Base-by-base conservation (phyloP, 2,329 filamentous ascomycete species). In the Dactylellina cionopaga region DNA sequence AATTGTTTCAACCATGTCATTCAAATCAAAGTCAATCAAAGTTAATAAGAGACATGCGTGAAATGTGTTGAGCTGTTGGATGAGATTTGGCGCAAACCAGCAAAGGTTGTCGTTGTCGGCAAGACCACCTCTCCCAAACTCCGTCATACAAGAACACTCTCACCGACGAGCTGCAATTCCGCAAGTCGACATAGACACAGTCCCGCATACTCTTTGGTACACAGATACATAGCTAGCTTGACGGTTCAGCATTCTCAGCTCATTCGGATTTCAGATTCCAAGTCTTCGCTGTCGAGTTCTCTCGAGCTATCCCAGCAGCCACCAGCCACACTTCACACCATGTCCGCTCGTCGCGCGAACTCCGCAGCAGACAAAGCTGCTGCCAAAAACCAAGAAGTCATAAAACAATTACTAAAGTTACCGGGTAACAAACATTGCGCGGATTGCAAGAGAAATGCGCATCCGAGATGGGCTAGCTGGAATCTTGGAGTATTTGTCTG, bases 381-480 rank as follows among this genome's bases (percentile, higher is more conserved):
- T n/a, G 93, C 93, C 78, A 91, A 96, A 83, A 99, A 99, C 83
- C 90, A 92, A 81, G 88, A 90, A 80, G 96, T 92, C 44, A 92
- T 99, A 81, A 98, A 98, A 85, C 92, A 87, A 80, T 87, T 99
- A 77, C 85, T 98, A 80, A 99, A 98, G 83, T 84, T 99, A 77
- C 94, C 98, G 79, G 84, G 88, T 74, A 99, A 99, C 84, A 99
- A 99, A 84, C 88, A 91, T 80, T 99, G 95, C 85, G 92, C 94
- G 73, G 95, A 99, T 82, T 99, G 95, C 87, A 99, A 99, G 85
- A 89, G 90, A 81, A 99, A 98, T 85, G 99, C 98, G 82, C 95
- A 93, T 83, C 95, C 95, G 73, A 88, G 95, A 90, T 99, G 95
- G 95, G 95, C 95, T 29, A 97, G 92, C 80, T 99, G 95, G 95